Base-by-base conservation (phyloP, 805 yeast species). In the Saccharomycodes ludwigii region DNA sequence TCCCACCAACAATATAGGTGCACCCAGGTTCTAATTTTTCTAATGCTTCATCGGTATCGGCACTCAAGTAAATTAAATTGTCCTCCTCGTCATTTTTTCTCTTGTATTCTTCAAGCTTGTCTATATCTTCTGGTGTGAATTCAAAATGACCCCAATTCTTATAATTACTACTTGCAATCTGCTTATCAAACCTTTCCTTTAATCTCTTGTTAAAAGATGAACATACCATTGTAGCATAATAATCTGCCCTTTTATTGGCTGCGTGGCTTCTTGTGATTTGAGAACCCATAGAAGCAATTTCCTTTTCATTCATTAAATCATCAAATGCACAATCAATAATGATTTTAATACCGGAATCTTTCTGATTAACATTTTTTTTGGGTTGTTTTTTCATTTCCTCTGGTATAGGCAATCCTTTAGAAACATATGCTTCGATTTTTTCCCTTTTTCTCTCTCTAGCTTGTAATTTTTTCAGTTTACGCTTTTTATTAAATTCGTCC, bases 291-390 rank as follows among this genome's bases (percentile, higher is more conserved):
- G 94, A 81, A 2, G 69, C 68, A 13, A 63, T 54, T 43, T 75
- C 80, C 38, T 76, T 76, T 13, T 75, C 81, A 22, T 67, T 71
- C 98, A 91, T 91, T 46, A 80, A 48, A 27, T 81, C 91, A 48
- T 91, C 97, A 53, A 88, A 88, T 11, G 69, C 80, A 56, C 98
- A 88, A 55, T 88, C 98, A 40, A 86, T 48, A n/a, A 86, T 59
- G 18, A 86, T 62, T 5, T 52, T 58, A 6, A 73, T 65, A 0
- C 68, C 72, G 2, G 73, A 61, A 9, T 55, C 55, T 2, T 40
- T 43, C 46, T 76, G 85, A 10, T 61, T 57, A 15, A 56, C 41
- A 32, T 58, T 58, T 4, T 43, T 42, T 17, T 34, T 63, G n/a
- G 63, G 59, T 23, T 50, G 55, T 27, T 55, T 52, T 19, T 61